Evolutionary conservation across 192 early-diverging fungal species (phyloP), one percentile per base, ranked within the genome.

Genomic region (Geosiphon pyriformis): DNA sequence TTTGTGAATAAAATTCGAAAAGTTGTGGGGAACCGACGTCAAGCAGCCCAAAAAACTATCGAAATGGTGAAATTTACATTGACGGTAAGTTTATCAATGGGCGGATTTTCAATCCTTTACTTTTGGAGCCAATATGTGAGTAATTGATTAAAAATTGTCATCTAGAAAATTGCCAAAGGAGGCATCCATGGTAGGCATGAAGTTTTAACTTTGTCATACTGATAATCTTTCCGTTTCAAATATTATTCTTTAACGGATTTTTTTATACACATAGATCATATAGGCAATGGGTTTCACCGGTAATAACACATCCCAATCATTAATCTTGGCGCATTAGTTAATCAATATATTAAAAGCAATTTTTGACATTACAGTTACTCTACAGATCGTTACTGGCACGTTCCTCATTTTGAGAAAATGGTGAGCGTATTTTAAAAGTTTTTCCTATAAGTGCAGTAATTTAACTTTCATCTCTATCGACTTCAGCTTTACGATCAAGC

Each of bases 381-480:
- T 0, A 61, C 59, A 1, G 69, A 70, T 64, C 46, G 27, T 53
- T 70, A 47, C 37, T 70, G 69, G 86, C 86, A 85, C 70, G 73
- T 87, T 7, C 86, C 86, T 42, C 86, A 87, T 66, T 87, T 87
- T 75, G 86, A 87, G 53, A 86, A 87, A 55, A 87, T 87, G 86
- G 65, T 67, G 56, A 30, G 3, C 23, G 25, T 10, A 58, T 22
- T 15, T 42, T 42, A 10, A 42, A 42, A 42, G 6, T 42, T 15
- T 42, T 15, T 10, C 15, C 37, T 42, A n/a, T n/a, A n/a, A n/a
- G n/a, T n/a, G n/a, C n/a, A n/a, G n/a, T n/a, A n/a, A n/a, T n/a
- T n/a, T n/a, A n/a, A n/a, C n/a, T n/a, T n/a, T n/a, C n/a, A n/a
- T n/a, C n/a, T n/a, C n/a, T n/a, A n/a, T n/a, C n/a, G n/a, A n/a